Conservation (phyloP, 1,139 yeast species). For the Saccharomyces hybrid region DNA sequence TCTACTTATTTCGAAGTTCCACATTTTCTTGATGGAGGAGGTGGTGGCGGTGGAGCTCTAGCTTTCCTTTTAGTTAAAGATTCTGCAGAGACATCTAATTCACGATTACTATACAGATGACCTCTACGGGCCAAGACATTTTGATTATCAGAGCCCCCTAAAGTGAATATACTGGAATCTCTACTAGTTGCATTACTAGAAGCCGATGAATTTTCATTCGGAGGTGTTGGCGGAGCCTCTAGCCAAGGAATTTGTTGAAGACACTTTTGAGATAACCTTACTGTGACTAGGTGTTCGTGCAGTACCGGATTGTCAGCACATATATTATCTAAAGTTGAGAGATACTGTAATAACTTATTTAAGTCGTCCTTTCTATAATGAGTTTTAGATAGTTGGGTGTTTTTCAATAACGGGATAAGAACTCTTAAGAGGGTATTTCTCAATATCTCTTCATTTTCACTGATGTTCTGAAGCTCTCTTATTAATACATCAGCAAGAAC, state of each 20-base stretch:
- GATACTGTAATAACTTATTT: conserved; percentile 43
- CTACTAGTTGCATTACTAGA: conserved; percentile 13
- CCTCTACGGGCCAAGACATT: not conserved
- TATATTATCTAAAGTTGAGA: conserved; percentile 34
- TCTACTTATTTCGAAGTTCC: not conserved
- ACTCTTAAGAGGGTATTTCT: conserved; percentile 74
- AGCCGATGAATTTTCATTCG: conserved; percentile 6
- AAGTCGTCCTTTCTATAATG: conserved; percentile 56
- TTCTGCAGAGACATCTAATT: conserved; percentile 27
- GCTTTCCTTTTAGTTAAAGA: conserved; percentile 25
- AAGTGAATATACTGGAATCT: conserved; percentile 13
- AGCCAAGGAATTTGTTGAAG: conserved; percentile 50
- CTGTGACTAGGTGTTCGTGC: conserved; percentile 39
- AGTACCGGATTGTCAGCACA: conserved; percentile 24
- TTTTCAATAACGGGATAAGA: conserved; percentile 59
- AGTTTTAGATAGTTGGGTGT: conserved; percentile 52
- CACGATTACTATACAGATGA: conserved; percentile 9
- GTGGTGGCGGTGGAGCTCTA: conserved; percentile 7
- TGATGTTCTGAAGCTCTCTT: conserved; percentile 65
- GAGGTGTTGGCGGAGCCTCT: conserved; percentile 14
- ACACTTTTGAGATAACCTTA: conserved; percentile 55
- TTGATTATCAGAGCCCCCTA: not conserved
- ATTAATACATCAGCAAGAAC: conserved; percentile 81
- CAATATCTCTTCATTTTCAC: conserved; percentile 53
- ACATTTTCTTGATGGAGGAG: conserved; percentile 7